phyloP scores from a whole-genome alignment of 2,329 filamentous ascomycete species.

The Cytospora leucostoma region DNA sequence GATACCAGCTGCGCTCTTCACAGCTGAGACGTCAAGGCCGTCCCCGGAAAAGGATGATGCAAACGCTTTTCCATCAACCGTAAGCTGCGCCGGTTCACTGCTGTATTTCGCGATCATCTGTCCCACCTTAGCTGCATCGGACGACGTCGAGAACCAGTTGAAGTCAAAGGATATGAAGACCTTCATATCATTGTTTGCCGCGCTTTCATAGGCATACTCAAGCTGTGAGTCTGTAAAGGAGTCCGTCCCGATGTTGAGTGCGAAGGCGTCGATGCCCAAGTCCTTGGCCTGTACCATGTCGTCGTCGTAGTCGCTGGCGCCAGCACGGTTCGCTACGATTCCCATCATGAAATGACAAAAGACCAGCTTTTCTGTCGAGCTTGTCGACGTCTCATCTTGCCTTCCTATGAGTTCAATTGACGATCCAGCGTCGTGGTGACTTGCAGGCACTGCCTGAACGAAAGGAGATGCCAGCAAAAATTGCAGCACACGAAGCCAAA shows the following conservation, averaged over 20 bases:
- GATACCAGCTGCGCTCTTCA: conserved; percentile 44
- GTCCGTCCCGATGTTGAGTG: conserved; percentile 40
- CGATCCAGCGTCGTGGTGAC: conserved; percentile 10
- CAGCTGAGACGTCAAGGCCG: conserved; percentile 44
- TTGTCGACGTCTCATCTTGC: conserved; percentile 14
- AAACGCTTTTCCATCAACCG: conserved; percentile 50
- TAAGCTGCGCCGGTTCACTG: conserved; percentile 47
- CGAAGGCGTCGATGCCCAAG: conserved; percentile 37
- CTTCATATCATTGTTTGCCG: conserved; percentile 49
- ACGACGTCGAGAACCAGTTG: conserved; percentile 25
- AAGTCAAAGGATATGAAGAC: conserved; percentile 59
- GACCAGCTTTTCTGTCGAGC: conserved; percentile 24
- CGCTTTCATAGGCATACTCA: conserved; percentile 49
- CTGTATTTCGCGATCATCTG: conserved; percentile 49
- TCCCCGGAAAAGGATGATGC: conserved; percentile 56
- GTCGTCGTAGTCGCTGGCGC: conserved; percentile 27
- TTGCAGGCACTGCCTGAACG: conserved; percentile 13
- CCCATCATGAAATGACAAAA: conserved; percentile 29
- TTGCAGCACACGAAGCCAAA: conserved; percentile 16
- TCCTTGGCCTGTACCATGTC: conserved; percentile 28
- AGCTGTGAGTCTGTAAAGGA: conserved; percentile 47
- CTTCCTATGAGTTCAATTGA: background rate
- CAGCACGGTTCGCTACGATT: conserved; percentile 24
- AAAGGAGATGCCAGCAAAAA: conserved; percentile 19
- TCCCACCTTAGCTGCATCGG: conserved; percentile 44